Evolutionary conservation across 441 rosid species (phyloP).

Genomic region (Populus hybrid): DNA sequence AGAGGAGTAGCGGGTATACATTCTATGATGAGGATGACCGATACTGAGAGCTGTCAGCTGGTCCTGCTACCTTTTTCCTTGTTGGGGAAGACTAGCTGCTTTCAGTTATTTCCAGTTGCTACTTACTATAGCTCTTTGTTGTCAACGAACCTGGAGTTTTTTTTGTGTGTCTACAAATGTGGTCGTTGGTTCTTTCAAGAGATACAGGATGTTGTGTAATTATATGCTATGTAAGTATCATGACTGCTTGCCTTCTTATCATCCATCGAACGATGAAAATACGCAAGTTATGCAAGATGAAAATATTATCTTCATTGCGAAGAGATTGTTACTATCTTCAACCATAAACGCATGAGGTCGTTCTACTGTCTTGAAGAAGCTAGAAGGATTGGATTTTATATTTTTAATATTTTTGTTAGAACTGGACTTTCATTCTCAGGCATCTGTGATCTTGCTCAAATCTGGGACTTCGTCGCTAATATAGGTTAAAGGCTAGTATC

Average conservation of each 20-base stretch:
- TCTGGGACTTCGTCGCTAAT: too few species aligned
- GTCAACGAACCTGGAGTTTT: conserved; percentile 5
- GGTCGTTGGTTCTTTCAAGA: conserved; percentile 9
- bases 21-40: conserved; percentile 28
- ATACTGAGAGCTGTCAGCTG: conserved; percentile 22
- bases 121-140: background rate
- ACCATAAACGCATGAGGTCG: too few species aligned
- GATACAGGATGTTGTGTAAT: background rate
- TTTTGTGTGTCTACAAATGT: background rate
- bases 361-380: too few species aligned
- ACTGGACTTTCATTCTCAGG: too few species aligned
- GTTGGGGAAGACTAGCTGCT: background rate
- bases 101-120: background rate
- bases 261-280: background rate
- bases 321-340: too few species aligned
- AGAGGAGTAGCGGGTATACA: conserved; percentile 20
- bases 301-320: background rate
- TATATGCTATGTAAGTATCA: conserved; percentile 13
- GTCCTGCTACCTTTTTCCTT: background rate
- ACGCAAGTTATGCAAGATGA: background rate
- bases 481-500: too few species aligned
- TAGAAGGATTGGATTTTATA: too few species aligned
- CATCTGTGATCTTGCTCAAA: too few species aligned
- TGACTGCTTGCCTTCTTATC: background rate
- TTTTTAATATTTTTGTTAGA: too few species aligned